Conservation (phyloP, 257 asterid genomes). For the Leonotis leonurus region DNA sequence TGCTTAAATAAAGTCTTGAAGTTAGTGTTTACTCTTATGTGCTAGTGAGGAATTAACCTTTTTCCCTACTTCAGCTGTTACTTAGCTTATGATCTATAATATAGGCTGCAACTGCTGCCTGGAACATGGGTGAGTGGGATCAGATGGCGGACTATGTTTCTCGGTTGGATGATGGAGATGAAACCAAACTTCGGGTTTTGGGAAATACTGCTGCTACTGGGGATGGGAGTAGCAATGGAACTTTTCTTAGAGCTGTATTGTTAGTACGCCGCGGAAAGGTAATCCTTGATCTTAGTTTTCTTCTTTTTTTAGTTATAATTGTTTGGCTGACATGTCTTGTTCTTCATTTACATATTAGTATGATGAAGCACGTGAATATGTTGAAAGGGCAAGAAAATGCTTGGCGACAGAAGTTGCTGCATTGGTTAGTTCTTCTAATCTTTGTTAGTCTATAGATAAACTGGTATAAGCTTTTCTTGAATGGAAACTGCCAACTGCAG, state of each 20-base stretch:
- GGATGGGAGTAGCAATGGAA: slow-evolving; percentile 93
- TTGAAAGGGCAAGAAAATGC: slow-evolving; percentile 94
- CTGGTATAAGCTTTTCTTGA: not conserved
- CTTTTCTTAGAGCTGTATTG: slow-evolving; percentile 86
- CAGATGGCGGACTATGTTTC: slow-evolving; percentile 98
- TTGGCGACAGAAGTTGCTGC: slow-evolving; percentile 99
- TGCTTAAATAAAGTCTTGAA: not conserved
- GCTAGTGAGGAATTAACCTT: not conserved
- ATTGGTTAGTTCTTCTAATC: slow-evolving; percentile 57
- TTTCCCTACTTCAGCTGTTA: not conserved
- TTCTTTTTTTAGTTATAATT: slow-evolving; percentile 11
- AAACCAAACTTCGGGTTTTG: slow-evolving; percentile 75
- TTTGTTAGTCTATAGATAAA: slow-evolving; percentile 4
- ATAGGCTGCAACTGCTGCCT: slow-evolving; percentile 98
- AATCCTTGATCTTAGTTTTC: slow-evolving; percentile 2
- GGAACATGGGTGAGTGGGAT: slow-evolving; percentile 99
- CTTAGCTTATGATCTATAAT: slow-evolving; percentile 10
- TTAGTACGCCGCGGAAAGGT: slow-evolving; percentile 94
- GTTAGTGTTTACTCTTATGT: not conserved
- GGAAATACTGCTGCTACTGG: slow-evolving; percentile 95
- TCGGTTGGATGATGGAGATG: slow-evolving; percentile 97
- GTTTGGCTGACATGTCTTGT: slow-evolving; percentile 4
- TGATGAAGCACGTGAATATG: slow-evolving; percentile 92
- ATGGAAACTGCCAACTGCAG: not conserved
- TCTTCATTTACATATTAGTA: slow-evolving; percentile 42